These are phyloP conservation scores for Cytospora piceae DNA, from an alignment of 2,329 filamentous ascomycete species.

Conservation along the genomic window DNA sequence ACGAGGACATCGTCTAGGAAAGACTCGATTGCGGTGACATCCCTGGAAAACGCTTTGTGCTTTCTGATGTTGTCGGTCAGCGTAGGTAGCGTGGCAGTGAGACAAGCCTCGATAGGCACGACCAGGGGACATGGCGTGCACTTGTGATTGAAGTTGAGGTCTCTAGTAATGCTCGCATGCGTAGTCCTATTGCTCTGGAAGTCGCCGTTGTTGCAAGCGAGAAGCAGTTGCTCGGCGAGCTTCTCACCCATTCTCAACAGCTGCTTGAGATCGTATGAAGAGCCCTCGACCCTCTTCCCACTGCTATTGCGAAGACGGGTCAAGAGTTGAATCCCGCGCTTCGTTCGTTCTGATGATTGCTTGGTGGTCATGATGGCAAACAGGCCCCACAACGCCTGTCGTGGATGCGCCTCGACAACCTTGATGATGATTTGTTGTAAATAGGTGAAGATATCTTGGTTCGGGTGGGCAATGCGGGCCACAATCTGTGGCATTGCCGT, in stretches of 20 bases:
- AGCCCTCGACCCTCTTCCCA: constrained; percentile 54
- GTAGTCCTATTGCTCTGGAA: constrained; percentile 71
- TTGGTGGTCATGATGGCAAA: constrained; percentile 84
- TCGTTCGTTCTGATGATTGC: constrained; percentile 67
- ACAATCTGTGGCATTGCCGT: constrained; percentile 89
- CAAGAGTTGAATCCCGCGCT: constrained; percentile 57
- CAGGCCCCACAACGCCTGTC: constrained; percentile 89
- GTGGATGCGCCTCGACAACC: constrained; percentile 85
- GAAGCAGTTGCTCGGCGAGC: constrained; percentile 79
- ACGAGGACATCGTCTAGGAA: constrained; percentile 91
- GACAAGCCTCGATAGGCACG: constrained; percentile 82
- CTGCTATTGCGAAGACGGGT: constrained; percentile 50
- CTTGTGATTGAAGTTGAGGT: constrained; percentile 84
- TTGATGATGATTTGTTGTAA: constrained; percentile 81
- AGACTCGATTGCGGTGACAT: constrained; percentile 78
- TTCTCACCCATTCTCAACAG: constrained; percentile 80
- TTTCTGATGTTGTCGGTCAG: constrained; percentile 72
- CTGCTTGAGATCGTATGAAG: constrained; percentile 64
- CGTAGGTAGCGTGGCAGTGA: constrained; percentile 80
- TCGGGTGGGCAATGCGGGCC: constrained; percentile 90
- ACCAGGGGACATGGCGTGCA: constrained; percentile 82
- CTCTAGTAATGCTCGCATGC: constrained; percentile 72
- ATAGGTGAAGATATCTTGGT: constrained; percentile 74
- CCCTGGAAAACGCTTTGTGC: constrained; percentile 85
- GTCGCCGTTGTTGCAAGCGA: constrained; percentile 76